phyloP scores from a whole-genome alignment of 495 filamentous ascomycete genomes.

The Hyaloscypha variabilis region DNA sequence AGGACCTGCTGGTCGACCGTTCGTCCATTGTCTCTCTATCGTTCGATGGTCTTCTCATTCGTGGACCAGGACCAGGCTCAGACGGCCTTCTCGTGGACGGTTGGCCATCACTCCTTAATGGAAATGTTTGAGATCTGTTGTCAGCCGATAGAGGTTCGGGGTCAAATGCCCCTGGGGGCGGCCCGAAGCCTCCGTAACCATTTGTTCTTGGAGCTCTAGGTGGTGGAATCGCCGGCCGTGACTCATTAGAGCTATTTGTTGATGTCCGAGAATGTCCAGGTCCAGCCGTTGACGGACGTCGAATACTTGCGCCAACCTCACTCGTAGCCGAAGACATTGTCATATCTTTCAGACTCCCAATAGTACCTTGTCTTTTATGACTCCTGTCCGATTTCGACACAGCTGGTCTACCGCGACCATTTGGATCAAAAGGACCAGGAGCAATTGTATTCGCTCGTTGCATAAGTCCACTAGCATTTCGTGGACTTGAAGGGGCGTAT shows the following conservation, averaged over 20 bases:
- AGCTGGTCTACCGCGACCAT: slow-evolving; percentile 21
- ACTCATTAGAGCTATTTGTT: slow-evolving; percentile 43
- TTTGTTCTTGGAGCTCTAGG: slow-evolving; percentile 47
- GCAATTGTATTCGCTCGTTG: slow-evolving; percentile 67
- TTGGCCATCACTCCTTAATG: slow-evolving; percentile 39
- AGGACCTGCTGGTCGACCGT: slow-evolving; percentile 19
- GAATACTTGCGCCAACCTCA: slow-evolving; percentile 12
- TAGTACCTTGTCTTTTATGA: slow-evolving; percentile 23
- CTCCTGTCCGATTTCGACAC: slow-evolving; percentile 5
- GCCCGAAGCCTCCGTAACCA: slow-evolving; percentile 53
- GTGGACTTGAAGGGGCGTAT: slow-evolving; percentile 51
- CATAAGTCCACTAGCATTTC: slow-evolving; percentile 44
- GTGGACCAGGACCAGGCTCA: slow-evolving; percentile 41
- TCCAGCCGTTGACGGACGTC: slow-evolving; percentile 27
- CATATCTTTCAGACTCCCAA: slow-evolving; percentile 15
- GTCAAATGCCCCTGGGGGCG: slow-evolving; percentile 37
- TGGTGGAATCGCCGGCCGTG: slow-evolving; percentile 34
- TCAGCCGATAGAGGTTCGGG: slow-evolving; percentile 40
- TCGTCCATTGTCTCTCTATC: slow-evolving; percentile 32
- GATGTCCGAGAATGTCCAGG: slow-evolving; percentile 29
- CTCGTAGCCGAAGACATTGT: slow-evolving; percentile 18
- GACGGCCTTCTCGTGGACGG: slow-evolving; percentile 48
- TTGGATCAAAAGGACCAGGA: slow-evolving; percentile 65
- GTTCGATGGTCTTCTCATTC: slow-evolving; percentile 36
- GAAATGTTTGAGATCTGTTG: slow-evolving; percentile 59